Evolutionary conservation across 2,329 filamentous ascomycete genomes (phyloP).

Genomic region (Stemphylium vesicarium): DNA sequence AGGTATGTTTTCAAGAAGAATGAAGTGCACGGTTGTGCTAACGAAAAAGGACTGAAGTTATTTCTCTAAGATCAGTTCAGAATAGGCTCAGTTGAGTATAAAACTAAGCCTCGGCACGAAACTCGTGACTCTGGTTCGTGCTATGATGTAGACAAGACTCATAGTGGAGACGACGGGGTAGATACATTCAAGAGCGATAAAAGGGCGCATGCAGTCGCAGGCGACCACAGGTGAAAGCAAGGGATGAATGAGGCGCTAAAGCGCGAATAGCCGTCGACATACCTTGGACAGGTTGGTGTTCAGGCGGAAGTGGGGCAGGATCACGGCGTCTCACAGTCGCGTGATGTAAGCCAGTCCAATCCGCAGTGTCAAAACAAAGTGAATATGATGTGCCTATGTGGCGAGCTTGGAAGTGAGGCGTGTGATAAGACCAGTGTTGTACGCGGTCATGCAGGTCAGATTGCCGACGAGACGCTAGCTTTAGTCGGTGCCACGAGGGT

Average conservation of each 20-base stretch:
- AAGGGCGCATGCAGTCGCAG: neutral
- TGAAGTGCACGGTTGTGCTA: too few species aligned
- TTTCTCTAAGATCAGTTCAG: neutral
- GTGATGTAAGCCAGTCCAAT: conserved; percentile 3
- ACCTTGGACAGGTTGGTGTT: conserved; percentile 2
- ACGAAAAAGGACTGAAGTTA: neutral
- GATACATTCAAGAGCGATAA: neutral
- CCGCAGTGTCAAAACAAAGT: neutral
- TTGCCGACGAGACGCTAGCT: conserved; percentile 24
- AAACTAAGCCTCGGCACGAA: neutral
- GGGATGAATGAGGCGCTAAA: neutral
- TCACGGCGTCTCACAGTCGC: neutral
- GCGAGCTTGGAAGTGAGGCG: conserved; percentile 17
- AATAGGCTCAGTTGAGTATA: neutral
- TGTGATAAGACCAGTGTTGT: conserved; percentile 29
- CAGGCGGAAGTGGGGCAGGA: neutral
- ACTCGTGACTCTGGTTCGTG: neutral
- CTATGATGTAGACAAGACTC: too few species aligned
- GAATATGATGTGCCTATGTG: conserved; percentile 13
- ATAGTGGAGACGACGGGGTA: neutral
- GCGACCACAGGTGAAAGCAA: neutral
- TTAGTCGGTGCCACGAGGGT: conserved; percentile 24
- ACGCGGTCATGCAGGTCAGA: conserved; percentile 13
- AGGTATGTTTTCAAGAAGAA: too few species aligned
- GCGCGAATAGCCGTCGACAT: conserved; percentile 7